These are phyloP conservation scores for Karstenula rhodostoma DNA, from an alignment of 2,329 filamentous ascomycete genomes.

Conservation along the genomic window DNA sequence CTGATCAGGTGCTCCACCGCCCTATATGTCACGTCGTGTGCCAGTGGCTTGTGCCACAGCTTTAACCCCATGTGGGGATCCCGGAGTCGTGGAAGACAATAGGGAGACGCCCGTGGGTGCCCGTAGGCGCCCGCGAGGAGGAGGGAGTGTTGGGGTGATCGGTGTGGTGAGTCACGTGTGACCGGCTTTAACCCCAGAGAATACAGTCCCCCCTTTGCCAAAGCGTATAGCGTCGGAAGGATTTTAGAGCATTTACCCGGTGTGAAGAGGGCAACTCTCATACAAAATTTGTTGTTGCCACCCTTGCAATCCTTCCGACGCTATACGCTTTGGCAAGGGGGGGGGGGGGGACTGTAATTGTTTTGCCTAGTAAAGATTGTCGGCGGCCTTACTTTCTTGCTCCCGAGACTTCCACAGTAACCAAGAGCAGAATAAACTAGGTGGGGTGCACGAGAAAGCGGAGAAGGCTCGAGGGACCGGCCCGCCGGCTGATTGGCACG, in stretches of 20 bases:
- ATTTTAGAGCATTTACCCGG: not conserved
- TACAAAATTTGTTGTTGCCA: not conserved
- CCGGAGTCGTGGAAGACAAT: no score
- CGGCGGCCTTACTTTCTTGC: not conserved
- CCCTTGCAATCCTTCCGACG: conserved; percentile 4
- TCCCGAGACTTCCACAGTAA: not conserved
- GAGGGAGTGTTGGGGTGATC: no score
- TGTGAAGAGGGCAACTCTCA: not conserved
- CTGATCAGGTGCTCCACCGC: conserved; percentile 2
- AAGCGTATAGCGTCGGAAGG: conserved; percentile 1
- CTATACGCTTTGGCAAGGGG: no score
- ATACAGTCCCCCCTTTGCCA: not conserved
- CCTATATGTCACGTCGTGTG: not conserved
- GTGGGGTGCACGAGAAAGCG: conserved; percentile 2
- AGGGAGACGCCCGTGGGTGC: no score
- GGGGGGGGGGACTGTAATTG: not conserved
- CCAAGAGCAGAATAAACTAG: conserved; percentile 1
- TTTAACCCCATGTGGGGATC: no score
- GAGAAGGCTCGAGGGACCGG: not conserved
- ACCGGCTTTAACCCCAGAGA: conserved; percentile 1
- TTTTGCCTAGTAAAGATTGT: not conserved
- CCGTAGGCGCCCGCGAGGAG: no score
- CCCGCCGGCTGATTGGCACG: not conserved
- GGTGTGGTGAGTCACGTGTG: no score
- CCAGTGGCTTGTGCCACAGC: not conserved